These are phyloP conservation scores for Neofusicoccum ribis DNA, from an alignment of 2,329 filamentous ascomycete species.

Conservation along the genomic window DNA sequence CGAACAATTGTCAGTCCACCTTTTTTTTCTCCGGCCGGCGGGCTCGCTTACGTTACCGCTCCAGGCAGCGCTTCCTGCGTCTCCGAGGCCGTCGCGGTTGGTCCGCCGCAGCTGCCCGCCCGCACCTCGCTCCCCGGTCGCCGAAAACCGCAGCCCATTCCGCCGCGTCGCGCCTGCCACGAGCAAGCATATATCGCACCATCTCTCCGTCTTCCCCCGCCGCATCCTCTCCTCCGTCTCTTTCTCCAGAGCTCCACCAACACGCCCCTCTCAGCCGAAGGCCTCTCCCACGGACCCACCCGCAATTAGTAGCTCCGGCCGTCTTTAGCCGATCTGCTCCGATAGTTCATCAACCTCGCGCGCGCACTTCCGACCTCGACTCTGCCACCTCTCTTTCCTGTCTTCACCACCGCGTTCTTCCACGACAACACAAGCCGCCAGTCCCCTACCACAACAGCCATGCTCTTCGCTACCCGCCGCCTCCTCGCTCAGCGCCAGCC, in stretches of 20 bases:
- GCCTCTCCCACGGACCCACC: slow-evolving; percentile 8
- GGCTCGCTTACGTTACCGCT: slow-evolving; percentile 3
- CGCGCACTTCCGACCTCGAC: slow-evolving; percentile 3
- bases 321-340: slow-evolving; percentile 19
- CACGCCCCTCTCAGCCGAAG: neutral
- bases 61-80: neutral
- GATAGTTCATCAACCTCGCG: slow-evolving; percentile 9
- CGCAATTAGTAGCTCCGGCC: slow-evolving; percentile 2
- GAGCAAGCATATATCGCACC: too few species aligned
- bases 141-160: slow-evolving; percentile 10
- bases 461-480: slow-evolving; percentile 48
- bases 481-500: slow-evolving; percentile 51
- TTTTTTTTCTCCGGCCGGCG: slow-evolving; percentile 4
- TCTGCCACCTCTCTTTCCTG: neutral
- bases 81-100: neutral
- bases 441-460: slow-evolving; percentile 20
- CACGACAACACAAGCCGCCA: neutral
- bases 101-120: neutral
- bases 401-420: neutral
- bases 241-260: neutral
- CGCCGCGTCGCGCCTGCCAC: neutral
- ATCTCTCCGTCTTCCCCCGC: too few species aligned
- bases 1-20: slow-evolving; percentile 18
- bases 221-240: neutral
- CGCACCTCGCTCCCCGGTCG: neutral